phyloP scores from a whole-genome alignment of 495 filamentous ascomycete genomes.

The Penicillium steckii region DNA sequence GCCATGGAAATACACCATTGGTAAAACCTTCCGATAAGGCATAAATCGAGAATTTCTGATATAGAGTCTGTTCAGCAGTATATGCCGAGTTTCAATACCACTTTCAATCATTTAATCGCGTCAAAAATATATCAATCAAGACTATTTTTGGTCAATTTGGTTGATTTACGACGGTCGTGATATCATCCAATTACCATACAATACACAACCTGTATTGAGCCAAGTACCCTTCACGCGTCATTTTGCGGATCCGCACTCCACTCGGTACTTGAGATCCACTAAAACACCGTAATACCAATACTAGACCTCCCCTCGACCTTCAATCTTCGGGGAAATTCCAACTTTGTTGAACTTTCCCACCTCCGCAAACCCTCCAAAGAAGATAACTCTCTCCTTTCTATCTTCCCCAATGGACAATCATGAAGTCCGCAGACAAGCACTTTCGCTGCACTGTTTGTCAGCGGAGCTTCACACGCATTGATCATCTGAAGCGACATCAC shows the following conservation, averaged over 20 bases:
- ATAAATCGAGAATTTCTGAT: no score
- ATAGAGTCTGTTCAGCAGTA: no score
- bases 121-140: no score
- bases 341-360: no score
- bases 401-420: constrained; percentile 43
- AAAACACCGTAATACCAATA: neutral
- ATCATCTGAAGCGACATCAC: constrained; percentile 49
- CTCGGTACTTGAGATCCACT: neutral
- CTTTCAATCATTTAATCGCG: no score
- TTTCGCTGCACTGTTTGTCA: constrained; percentile 47
- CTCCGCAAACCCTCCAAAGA: neutral
- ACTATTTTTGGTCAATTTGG: neutral
- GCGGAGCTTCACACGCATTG: constrained; percentile 49
- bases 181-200: constrained; percentile 15
- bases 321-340: no score
- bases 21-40: no score
- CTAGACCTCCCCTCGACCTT: neutral
- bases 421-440: constrained; percentile 45
- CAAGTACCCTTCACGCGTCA: neutral
- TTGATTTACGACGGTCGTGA: constrained; percentile 7
- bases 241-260: neutral
- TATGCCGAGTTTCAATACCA: no score
- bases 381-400: constrained; percentile 1
- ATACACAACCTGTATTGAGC: neutral
- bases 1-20: neutral